These are phyloP conservation scores for Calvatia gigantea DNA, from an alignment of 768 basidiomycete genomes.

Conservation along the genomic window DNA sequence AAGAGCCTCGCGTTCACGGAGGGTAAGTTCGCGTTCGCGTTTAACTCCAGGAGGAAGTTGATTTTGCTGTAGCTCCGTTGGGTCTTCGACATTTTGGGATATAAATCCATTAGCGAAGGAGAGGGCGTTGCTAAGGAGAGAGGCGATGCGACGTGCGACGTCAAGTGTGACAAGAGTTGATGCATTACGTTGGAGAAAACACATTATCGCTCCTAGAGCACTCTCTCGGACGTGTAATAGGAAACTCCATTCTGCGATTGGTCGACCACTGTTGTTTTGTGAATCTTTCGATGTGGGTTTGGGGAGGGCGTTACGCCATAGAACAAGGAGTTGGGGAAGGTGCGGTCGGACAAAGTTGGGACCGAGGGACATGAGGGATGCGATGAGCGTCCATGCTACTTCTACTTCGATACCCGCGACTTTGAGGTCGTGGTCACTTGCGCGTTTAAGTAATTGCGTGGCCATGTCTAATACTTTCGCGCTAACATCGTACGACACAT, in stretches of 20 bases:
- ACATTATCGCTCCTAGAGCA: slow-evolving; percentile 83
- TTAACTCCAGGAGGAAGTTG: slow-evolving; percentile 22
- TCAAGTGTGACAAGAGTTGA: slow-evolving; percentile 81
- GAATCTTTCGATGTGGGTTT: slow-evolving; percentile 92
- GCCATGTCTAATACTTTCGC: slow-evolving; percentile 91
- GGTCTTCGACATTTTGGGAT: slow-evolving; percentile 65
- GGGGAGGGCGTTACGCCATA: slow-evolving; percentile 96
- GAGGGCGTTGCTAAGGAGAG: slow-evolving; percentile 86
- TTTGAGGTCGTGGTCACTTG: slow-evolving; percentile 86
- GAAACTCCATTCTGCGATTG: slow-evolving; percentile 84
- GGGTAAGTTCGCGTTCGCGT: slow-evolving; percentile 42
- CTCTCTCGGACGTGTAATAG: slow-evolving; percentile 87
- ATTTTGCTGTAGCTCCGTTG: slow-evolving; percentile 38
- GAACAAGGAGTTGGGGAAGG: slow-evolving; percentile 87
- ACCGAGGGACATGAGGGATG: slow-evolving; percentile 87
- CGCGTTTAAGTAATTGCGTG: slow-evolving; percentile 83
- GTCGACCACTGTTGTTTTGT: slow-evolving; percentile 51
- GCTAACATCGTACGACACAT: slow-evolving; percentile 91
- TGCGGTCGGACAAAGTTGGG: slow-evolving; percentile 93
- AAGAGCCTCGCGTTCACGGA: slow-evolving; percentile 79
- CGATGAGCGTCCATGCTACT: slow-evolving; percentile 91
- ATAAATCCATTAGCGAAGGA: slow-evolving; percentile 85
- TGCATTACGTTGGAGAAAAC: slow-evolving; percentile 81
- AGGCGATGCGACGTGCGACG: slow-evolving; percentile 83
- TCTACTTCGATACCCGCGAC: slow-evolving; percentile 84